Evolutionary conservation across 2,329 filamentous ascomycete genomes (phyloP), one percentile per base, ranked within the genome.

Genomic region (Aspergillus tubingensis): DNA sequence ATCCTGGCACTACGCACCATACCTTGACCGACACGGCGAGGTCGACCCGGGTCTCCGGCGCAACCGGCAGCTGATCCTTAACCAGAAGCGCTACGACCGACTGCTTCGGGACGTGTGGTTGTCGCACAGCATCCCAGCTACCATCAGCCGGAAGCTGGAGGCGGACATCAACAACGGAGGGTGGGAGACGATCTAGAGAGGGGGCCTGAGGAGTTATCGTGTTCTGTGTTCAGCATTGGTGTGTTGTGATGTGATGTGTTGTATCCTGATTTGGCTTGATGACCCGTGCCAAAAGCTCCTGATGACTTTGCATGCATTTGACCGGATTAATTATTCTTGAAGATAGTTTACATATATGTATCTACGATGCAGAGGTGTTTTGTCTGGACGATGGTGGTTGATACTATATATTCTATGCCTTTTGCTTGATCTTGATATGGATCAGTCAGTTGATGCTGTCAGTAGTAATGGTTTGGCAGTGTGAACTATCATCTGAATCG

Each of bases 151-250:
- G 66, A 94, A 92, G 77, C 78, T 99, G 66, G 95, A 99, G 80
- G 90, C 91, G 13, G 95, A 99, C 75, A 92, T 97, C 48, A 99
- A 99, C 73, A 97, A 92, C 69, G 95, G 95, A 0, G 95, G 95
- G 0, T 99, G 95, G 95, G 95, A 99, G 80, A 97, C 75, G 59
- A 75, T 79, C 19, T 79, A 69, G 71, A 62, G 62, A 8, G 15
- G 48, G 32, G 25, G 27, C 63, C 32, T 5, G 1, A 11, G 32
- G 5, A 36, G 32, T 36, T 15, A 36, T 6, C 2, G 11, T 6
- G 32, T 36, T 36, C 32, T 10, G 32, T 13, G 32, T 36, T 36
- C 32, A 36, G 32, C 32, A 49, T n/a, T 17, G 32, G 30, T 44
- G 41, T 44, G 19, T 41, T 17, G 21, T 21, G 15, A 19, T 4